Conservation (phyloP, 768 basidiomycete species). For the Steccherinum ochraceum region DNA sequence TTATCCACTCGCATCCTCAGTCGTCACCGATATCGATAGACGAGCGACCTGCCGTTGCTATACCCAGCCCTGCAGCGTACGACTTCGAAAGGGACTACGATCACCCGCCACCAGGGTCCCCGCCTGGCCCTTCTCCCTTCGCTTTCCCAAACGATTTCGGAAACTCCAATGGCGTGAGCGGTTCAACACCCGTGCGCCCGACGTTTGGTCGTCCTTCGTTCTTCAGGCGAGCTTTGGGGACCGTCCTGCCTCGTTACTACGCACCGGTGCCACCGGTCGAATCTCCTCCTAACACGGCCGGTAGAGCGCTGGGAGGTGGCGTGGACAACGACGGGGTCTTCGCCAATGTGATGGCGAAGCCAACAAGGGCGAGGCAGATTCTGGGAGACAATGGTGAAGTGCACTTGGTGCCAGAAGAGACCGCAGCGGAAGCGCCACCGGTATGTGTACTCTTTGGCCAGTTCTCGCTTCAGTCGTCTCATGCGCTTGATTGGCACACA, state of each 20-base stretch:
- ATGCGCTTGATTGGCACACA: slow-evolving; percentile 23
- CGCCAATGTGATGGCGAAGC: slow-evolving; percentile 90
- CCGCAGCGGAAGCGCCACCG: slow-evolving; percentile 79
- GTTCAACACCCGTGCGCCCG: slow-evolving; percentile 39
- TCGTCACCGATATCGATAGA: slow-evolving; percentile 9
- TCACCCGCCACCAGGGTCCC: slow-evolving; percentile 74
- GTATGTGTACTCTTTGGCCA: slow-evolving; percentile 47
- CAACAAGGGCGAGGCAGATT: slow-evolving; percentile 39
- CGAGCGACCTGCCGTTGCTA: slow-evolving; percentile 14
- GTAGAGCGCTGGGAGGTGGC: slow-evolving; percentile 48
- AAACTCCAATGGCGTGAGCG: slow-evolving; percentile 65
- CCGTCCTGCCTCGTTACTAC: slow-evolving; percentile 64
- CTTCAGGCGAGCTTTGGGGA: slow-evolving; percentile 52
- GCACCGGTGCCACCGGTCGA: slow-evolving; percentile 34
- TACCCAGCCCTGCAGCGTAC: slow-evolving; percentile 40
- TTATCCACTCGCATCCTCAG: slow-evolving; percentile 26
- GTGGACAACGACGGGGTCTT: slow-evolving; percentile 92
- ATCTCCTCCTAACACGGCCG: slow-evolving; percentile 16
- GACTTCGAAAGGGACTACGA: slow-evolving; percentile 76
- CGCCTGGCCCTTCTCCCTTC: slow-evolving; percentile 49
- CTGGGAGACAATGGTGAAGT: slow-evolving; percentile 47
- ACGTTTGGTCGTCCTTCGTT: slow-evolving; percentile 38
- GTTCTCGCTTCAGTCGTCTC: not conserved
- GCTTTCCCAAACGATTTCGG: slow-evolving; percentile 65
- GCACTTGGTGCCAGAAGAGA: slow-evolving; percentile 70